Base-by-base conservation (phyloP, 2,329 filamentous ascomycete genomes). In the Fusarium abutilonis region DNA sequence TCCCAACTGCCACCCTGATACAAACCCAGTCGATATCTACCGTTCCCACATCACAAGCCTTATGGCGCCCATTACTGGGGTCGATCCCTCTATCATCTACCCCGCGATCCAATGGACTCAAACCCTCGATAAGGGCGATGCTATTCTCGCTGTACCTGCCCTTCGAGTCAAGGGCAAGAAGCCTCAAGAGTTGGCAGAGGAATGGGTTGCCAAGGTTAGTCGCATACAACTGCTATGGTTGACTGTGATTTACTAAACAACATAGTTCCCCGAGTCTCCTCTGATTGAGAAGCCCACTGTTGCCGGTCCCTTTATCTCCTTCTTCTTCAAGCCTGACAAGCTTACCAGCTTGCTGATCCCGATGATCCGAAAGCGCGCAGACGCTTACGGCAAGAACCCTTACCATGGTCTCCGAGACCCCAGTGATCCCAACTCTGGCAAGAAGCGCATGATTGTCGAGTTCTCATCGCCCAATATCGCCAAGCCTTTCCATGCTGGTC, bases 391-490 rank as follows among this genome's bases (percentile, higher is more conserved):
- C 67, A 64, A 52, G 59, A 89, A 90, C 76, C 78, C 78, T 21
- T 79, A 79, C 54, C 75, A 86, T 31, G 89, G 88, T 8, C 78
- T 89, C 32, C 82, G 81, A 64, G 86, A 92, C 70, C 82, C 84
- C 34, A 77, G 80, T 19, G 83, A 91, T 71, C 82, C 86, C 8
- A 82, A 79, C 47, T 80, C 83, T 56, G 86, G 84, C 60, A 80
- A 80, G 68, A 91, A 91, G 81, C 84, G 83, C 59, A 83, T 87
- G 72, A 85, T 95, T 47, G 84, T 95, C 69, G 91, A 95, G 72
- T 95, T 94, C 76, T 92, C 89, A 8, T 93, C 89, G 8, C 91
- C 92, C 46, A 95, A 95, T 74, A 93, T 95, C 57, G 91, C 91
- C 41, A 94, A 94, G 77, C 91, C 89, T 21, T 93, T 93, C 79